Percentiles rank a stretch among this genome's conserved stretches.
These are phyloP conservation scores for Neurospora africana DNA, from an alignment of 495 filamentous ascomycete species.

Conservation along the genomic window DNA sequence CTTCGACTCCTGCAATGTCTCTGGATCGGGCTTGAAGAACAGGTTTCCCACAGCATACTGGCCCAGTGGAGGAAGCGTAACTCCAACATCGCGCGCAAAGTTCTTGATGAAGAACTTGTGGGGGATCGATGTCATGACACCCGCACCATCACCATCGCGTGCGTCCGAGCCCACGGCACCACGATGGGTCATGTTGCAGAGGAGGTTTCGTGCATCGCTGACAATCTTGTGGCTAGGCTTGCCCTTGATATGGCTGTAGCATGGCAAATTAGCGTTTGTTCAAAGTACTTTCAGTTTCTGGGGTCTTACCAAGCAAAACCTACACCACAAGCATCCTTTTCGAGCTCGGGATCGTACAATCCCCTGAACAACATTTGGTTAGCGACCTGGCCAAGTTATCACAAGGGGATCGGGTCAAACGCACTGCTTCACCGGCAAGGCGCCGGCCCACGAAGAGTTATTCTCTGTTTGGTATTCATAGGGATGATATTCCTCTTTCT, in stretches of 20 bases:
- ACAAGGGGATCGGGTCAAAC: conserved; percentile 10
- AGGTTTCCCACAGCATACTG: conserved; percentile 97
- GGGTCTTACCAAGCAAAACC: conserved; percentile 89
- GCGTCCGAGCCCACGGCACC: conserved; percentile 97
- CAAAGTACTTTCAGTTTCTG: not conserved
- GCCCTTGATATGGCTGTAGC: conserved; percentile 85
- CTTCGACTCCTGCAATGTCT: conserved; percentile 78
- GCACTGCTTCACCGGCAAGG: conserved; percentile 87
- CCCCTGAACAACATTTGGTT: conserved; percentile 36
- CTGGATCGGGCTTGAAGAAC: conserved; percentile 95
- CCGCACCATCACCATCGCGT: conserved; percentile 93
- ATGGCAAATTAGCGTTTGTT: conserved; percentile 1
- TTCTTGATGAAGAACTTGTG: conserved; percentile 99
- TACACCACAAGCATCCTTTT: conserved; percentile 99
- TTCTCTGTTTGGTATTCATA: conserved; percentile 84
- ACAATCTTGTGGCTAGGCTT: conserved; percentile 97
- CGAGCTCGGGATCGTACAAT: conserved; percentile 89
- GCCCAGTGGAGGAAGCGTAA: conserved; percentile 75
- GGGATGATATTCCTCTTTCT: conserved; percentile 41
- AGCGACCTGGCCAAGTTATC: not conserved
- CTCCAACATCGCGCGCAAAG: conserved; percentile 79
- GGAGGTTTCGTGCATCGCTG: conserved; percentile 91
- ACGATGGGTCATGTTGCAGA: conserved; percentile 99
- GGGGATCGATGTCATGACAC: conserved; percentile 98
- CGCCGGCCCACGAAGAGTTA: conserved; percentile 89